Percentiles rank a stretch among this genome's conserved stretches.
Evolutionary conservation across 352 stramenopile genomes (phyloP).

Genomic region (Labyrinthula sp.): DNA sequence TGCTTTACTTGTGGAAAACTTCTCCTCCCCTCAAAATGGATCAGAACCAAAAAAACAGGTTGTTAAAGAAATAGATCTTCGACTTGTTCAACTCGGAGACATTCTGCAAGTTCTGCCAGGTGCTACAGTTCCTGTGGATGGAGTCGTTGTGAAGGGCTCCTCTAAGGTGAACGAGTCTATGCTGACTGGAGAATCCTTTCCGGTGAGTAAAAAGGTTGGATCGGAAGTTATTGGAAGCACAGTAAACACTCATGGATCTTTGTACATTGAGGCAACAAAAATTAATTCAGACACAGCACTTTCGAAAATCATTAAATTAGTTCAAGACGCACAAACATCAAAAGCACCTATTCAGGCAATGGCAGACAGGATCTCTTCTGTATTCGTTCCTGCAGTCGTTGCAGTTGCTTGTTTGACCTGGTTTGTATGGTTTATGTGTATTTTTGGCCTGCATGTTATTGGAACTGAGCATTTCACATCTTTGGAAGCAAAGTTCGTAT

Average conservation of each 20-base stretch:
- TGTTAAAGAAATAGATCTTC: conserved; percentile 29
- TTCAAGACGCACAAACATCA: conserved; percentile 87
- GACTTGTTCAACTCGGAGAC: conserved; percentile 51
- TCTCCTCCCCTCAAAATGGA: neutral
- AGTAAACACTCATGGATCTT: conserved; percentile 63
- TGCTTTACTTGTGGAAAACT: conserved; percentile 49
- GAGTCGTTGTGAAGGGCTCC: conserved; percentile 57
- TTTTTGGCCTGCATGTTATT: conserved; percentile 7
- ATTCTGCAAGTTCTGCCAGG: conserved; percentile 66
- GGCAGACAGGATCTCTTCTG: conserved; percentile 69
- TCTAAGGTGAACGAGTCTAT: conserved; percentile 72
- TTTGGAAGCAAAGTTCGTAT: conserved; percentile 43
- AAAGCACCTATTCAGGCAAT: conserved; percentile 93
- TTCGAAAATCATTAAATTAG: conserved; percentile 89
- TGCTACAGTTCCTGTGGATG: conserved; percentile 59
- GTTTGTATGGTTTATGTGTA: conserved; percentile 69
- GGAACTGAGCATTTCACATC: no score
- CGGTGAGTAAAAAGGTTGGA: conserved; percentile 46
- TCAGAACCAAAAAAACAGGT: neutral
- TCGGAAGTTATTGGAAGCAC: conserved; percentile 50
- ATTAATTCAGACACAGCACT: conserved; percentile 74
- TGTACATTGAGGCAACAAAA: conserved; percentile 71
- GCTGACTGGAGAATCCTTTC: conserved; percentile 69
- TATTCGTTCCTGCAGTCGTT: conserved; percentile 85
- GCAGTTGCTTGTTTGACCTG: conserved; percentile 75